Percentiles rank a stretch among this genome's conserved stretches.
These are phyloP conservation scores for Papiliotrema flavescens DNA, from an alignment of 1,284 basidiomycete species.

Conservation along the genomic window DNA sequence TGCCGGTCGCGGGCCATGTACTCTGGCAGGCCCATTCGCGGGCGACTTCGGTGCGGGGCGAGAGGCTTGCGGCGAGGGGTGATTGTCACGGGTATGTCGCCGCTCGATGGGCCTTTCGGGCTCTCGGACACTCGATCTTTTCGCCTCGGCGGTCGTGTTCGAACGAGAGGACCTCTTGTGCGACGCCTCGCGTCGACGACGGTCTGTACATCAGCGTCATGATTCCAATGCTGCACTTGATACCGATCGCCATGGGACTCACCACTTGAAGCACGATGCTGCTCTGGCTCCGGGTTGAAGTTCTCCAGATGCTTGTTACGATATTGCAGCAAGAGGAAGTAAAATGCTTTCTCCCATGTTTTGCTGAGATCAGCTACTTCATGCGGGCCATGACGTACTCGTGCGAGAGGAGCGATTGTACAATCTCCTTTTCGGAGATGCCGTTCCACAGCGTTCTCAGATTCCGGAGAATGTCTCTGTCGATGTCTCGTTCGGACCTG, in stretches of 20 bases:
- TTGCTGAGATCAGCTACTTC: conserved; percentile 48
- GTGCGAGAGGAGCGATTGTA: conserved; percentile 57
- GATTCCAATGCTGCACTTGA: too few species aligned
- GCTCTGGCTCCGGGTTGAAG: conserved; percentile 51
- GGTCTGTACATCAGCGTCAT: too few species aligned
- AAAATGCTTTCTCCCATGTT: conserved; percentile 86
- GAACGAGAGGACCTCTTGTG: background rate
- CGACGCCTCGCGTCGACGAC: conserved; percentile 39
- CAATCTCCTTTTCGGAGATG: conserved; percentile 62
- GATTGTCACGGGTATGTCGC: background rate
- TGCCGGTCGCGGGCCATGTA: conserved; percentile 12
- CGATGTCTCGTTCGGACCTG: conserved; percentile 60
- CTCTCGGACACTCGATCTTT: background rate
- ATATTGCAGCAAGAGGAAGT: conserved; percentile 72
- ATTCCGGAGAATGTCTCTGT: conserved; percentile 81
- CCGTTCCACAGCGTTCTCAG: conserved; percentile 80
- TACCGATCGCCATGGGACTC: background rate
- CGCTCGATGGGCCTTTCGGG: background rate
- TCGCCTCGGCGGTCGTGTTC: background rate
- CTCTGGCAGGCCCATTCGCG: conserved; percentile 6
- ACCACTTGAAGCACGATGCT: conserved; percentile 2
- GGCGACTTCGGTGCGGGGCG: conserved; percentile 17
- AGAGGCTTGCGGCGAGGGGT: conserved; percentile 4
- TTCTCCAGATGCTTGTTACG: conserved; percentile 62
- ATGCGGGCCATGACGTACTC: conserved; percentile 35